These are phyloP conservation scores for Boletus rubropictus DNA, from an alignment of 768 basidiomycete genomes.

Conservation along the genomic window DNA sequence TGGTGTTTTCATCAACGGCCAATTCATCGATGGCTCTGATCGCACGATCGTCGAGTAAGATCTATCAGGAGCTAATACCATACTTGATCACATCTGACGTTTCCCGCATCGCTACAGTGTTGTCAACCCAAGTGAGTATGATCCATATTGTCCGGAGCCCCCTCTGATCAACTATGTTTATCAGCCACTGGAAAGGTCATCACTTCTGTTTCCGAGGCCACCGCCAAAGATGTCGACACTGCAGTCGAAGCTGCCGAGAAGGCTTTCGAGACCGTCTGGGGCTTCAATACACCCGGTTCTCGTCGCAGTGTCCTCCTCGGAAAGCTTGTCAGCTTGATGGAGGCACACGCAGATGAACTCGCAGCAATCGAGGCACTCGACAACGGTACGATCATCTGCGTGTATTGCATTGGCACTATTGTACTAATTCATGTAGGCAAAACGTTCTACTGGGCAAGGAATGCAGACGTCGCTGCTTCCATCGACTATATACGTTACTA, in stretches of 20 bases:
- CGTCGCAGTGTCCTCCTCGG: slow-evolving; percentile 50
- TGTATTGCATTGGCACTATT: background rate
- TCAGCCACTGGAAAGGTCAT: slow-evolving; percentile 61
- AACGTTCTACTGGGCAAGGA: slow-evolving; percentile 44
- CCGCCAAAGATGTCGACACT: slow-evolving; percentile 64
- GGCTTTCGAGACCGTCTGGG: slow-evolving; percentile 63
- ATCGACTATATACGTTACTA: slow-evolving; percentile 61
- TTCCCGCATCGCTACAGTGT: slow-evolving; percentile 35
- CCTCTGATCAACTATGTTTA: background rate
- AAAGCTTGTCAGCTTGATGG: slow-evolving; percentile 62
- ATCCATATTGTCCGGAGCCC: background rate
- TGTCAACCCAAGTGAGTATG: slow-evolving; percentile 46
- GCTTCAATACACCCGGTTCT: slow-evolving; percentile 49
- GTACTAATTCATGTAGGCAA: slow-evolving; percentile 38
- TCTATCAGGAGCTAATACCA: background rate
- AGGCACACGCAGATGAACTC: slow-evolving; percentile 54
- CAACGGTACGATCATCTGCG: slow-evolving; percentile 38
- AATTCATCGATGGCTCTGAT: slow-evolving; percentile 55
- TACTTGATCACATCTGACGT: background rate
- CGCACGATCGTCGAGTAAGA: slow-evolving; percentile 66
- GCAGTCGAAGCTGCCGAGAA: slow-evolving; percentile 67
- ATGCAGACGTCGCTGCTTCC: slow-evolving; percentile 39
- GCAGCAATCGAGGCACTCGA: slow-evolving; percentile 72
- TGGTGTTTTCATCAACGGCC: slow-evolving; percentile 66
- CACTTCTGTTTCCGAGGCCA: slow-evolving; percentile 51